phyloP scores from a whole-genome alignment of 208 protist genomes.

The Lotmaria passim region DNA sequence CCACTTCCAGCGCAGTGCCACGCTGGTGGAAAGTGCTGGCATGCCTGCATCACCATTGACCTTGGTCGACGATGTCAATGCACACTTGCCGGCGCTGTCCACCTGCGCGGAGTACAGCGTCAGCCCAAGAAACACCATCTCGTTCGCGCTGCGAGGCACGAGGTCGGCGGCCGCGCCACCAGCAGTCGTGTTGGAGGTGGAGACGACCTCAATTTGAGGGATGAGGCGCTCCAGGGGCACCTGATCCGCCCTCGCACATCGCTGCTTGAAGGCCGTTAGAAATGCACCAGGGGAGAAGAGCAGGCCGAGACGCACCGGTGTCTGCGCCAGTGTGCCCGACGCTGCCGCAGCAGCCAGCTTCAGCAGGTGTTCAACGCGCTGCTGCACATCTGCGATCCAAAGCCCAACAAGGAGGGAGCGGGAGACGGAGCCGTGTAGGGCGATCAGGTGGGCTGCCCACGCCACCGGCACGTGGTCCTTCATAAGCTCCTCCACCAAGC shows the following conservation, averaged over 20 bases:
- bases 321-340: conserved; percentile 25
- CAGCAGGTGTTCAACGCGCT: conserved; percentile 57
- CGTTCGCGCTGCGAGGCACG: conserved; percentile 18
- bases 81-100: conserved; percentile 42
- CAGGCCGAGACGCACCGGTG: conserved; percentile 91
- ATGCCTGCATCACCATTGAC: conserved; percentile 24
- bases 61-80: conserved; percentile 41
- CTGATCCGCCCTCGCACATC: conserved; percentile 77
- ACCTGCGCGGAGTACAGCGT: conserved; percentile 68
- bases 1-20: conserved; percentile 56
- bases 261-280: conserved; percentile 97
- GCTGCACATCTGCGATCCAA: conserved; percentile 74
- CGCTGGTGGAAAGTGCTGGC: conserved; percentile 32
- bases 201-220: conserved; percentile 75
- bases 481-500: conserved; percentile 82
- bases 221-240: conserved; percentile 94
- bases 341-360: conserved; percentile 54
- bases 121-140: conserved; percentile 32
- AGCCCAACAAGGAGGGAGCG: conserved; percentile 46
- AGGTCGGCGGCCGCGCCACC: background rate
- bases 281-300: conserved; percentile 97
- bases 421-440: conserved; percentile 41
- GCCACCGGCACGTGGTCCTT: conserved; percentile 82
- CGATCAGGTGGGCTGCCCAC: conserved; percentile 77
- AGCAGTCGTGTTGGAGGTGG: too few species aligned